Base-by-base conservation (phyloP, 2,329 filamentous ascomycete species). In the Fusarium euwallaceae region DNA sequence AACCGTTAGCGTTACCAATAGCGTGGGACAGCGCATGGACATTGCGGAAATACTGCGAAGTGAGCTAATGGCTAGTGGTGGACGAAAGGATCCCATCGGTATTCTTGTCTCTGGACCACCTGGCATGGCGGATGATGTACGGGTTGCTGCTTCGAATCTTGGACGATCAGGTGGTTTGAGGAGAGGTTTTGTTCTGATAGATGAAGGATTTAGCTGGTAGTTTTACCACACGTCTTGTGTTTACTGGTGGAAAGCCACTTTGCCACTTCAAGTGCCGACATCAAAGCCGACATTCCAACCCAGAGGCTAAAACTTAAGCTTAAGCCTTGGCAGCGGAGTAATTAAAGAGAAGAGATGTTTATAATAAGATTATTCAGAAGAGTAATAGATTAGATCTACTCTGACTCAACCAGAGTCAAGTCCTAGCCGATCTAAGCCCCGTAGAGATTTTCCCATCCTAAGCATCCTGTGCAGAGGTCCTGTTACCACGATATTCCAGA, bases 71-170 rank as follows among this genome's bases (percentile, higher is more conserved):
- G 53, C 64, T 8, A 61, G 22, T 7, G 67, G 72, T 6, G 69
- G 70, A 14, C 72, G 73, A 24, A 64, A 37, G 16, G 76, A 78
- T 16, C 63, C 69, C 11, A 56, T 74, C 29, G 80, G 76, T 5
- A 73, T 81, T 8, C 67, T 80, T 1, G 76, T 82, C 6, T 82
- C 79, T 48, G 81, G 81, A 8, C 78, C 81, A 9, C 67, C 77
- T 0, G 67, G 70, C 2, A 81, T 82, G 80, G 78, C 81, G 3
- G 79, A 81, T 60, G 72, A 81, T 22, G 76, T 79, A 2, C 70
- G 79, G 1, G 66, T 75, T 16, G 66, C 72, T 37, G 74, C 80
- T n/a, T 73, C 76, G 11, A 70, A 63, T 48, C 62, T 82, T 41
- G 55, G 67, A 37, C 69, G 55, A 11, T 77, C 62, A n/a, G 72